Evolutionary conservation across 371 early-diverging fungal species (phyloP).

Genomic region (Encephalitozoon romaleae): DNA sequence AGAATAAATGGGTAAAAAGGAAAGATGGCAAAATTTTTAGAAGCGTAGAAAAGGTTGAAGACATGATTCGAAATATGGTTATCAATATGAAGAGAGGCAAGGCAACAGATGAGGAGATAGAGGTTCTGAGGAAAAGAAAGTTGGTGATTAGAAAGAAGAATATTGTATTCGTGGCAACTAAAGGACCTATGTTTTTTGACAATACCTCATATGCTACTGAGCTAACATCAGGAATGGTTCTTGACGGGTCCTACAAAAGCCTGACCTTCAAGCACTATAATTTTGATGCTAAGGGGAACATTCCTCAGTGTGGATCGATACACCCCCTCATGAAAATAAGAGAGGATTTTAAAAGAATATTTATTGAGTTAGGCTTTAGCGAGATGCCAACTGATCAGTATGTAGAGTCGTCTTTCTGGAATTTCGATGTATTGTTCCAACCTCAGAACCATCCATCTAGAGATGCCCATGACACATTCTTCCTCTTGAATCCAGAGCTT

Average conservation of each 20-base stretch:
- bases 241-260: slow-evolving; percentile 70
- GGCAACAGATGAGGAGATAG: slow-evolving; percentile 15
- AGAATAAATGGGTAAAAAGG: slow-evolving; percentile 50
- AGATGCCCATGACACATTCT: slow-evolving; percentile 98
- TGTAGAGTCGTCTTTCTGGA: slow-evolving; percentile 98
- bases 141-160: slow-evolving; percentile 45
- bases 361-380: slow-evolving; percentile 92
- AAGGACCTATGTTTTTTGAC: slow-evolving; percentile 76
- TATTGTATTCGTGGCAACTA: slow-evolving; percentile 67
- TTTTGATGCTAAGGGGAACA: slow-evolving; percentile 77
- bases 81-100: neutral
- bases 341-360: slow-evolving; percentile 93
- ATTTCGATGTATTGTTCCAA: slow-evolving; percentile 98
- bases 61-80: slow-evolving; percentile 13
- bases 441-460: slow-evolving; percentile 98
- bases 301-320: slow-evolving; percentile 76
- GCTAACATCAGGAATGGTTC: slow-evolving; percentile 81
- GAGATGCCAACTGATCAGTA: slow-evolving; percentile 97
- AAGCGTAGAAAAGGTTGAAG: slow-evolving; percentile 14
- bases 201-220: slow-evolving; percentile 80
- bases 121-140: slow-evolving; percentile 53
- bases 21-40: slow-evolving; percentile 34
- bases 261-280: slow-evolving; percentile 92
- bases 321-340: slow-evolving; percentile 97
- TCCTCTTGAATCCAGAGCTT: slow-evolving; percentile 66